A percentile compares a stretch with the other conserved stretches of the same genome.
These are phyloP conservation scores for Saccharomyces eubayanus DNA, from an alignment of 805 yeast species.

Conservation along the genomic window DNA sequence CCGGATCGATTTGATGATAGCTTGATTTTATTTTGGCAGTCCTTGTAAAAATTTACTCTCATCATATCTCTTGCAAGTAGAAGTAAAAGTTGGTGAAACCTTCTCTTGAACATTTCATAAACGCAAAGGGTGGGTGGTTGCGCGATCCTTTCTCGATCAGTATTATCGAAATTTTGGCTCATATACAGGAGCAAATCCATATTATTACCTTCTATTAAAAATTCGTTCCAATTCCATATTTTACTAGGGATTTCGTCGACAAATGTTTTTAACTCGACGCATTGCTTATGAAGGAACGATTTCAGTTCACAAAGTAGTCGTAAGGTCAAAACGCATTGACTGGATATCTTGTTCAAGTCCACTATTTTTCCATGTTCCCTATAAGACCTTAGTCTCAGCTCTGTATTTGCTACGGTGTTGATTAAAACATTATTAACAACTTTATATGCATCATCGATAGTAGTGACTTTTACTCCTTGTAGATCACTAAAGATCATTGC, in stretches of 20 bases:
- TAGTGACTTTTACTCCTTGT: background rate
- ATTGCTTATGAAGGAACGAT: conserved; percentile 1
- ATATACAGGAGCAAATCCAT: conserved; percentile 7
- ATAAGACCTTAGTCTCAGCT: conserved; percentile 53
- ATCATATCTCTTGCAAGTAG: conserved; percentile 7
- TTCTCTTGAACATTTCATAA: conserved; percentile 16
- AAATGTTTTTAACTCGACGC: background rate
- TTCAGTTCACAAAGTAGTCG: conserved; percentile 40
- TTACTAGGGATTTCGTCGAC: background rate
- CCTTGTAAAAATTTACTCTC: conserved; percentile 5
- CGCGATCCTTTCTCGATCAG: background rate
- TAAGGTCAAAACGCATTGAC: conserved; percentile 52
- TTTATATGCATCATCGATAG: conserved; percentile 9
- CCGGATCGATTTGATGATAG: background rate
- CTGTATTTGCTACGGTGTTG: conserved; percentile 55
- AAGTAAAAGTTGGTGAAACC: conserved; percentile 15
- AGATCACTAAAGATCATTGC: conserved; percentile 16
- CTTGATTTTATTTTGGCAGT: background rate
- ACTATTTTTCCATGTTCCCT: conserved; percentile 32
- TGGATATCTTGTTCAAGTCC: conserved; percentile 49
- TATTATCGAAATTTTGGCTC: conserved; percentile 1
- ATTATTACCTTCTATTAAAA: conserved; percentile 1
- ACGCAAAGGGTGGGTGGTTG: conserved; percentile 6
- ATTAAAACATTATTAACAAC: conserved; percentile 34
- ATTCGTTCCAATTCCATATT: conserved; percentile 4